phyloP scores from a whole-genome alignment of 1,284 basidiomycete genomes.

The Ustilago trichophora region DNA sequence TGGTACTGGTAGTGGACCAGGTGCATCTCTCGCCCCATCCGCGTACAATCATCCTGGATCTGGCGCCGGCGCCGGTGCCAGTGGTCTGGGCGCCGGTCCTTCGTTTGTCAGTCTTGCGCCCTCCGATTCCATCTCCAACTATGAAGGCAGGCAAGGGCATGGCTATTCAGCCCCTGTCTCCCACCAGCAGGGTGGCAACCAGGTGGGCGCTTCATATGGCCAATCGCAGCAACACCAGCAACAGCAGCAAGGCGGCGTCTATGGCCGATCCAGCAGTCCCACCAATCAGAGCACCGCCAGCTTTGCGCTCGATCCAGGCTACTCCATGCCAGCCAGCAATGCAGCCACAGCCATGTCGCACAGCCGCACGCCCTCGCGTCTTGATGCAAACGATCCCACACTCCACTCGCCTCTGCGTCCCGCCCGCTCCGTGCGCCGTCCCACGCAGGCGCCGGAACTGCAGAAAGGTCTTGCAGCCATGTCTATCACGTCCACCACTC shows the following conservation, averaged over 20 bases:
- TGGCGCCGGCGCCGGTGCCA: conserved; percentile 3
- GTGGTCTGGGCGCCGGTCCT: conserved; percentile 25
- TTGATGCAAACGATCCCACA: conserved; percentile 2
- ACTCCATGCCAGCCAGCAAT: conserved; percentile 6
- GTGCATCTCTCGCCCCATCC: background rate
- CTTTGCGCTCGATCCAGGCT: conserved; percentile 28
- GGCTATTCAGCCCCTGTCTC: conserved; percentile 13
- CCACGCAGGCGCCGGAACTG: conserved; percentile 37
- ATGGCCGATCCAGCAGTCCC: conserved; percentile 22
- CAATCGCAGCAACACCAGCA: conserved; percentile 6
- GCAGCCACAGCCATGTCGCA: conserved; percentile 8
- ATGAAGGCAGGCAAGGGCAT: conserved; percentile 27
- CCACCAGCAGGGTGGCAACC: conserved; percentile 4
- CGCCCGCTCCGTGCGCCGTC: conserved; percentile 49
- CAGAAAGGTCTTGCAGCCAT: conserved; percentile 13
- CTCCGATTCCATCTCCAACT: conserved; percentile 47
- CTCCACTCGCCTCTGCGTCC: conserved; percentile 48
- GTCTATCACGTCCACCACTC: conserved; percentile 10
- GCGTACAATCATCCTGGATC: background rate
- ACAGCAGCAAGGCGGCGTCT: background rate
- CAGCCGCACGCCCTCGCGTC: conserved; percentile 10
- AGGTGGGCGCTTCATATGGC: background rate
- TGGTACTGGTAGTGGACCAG: background rate
- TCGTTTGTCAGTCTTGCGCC: conserved; percentile 47
- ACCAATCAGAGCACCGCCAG: conserved; percentile 36